Evolutionary conservation across 345 rosid species (phyloP).

Genomic region (Angophora floribunda): DNA sequence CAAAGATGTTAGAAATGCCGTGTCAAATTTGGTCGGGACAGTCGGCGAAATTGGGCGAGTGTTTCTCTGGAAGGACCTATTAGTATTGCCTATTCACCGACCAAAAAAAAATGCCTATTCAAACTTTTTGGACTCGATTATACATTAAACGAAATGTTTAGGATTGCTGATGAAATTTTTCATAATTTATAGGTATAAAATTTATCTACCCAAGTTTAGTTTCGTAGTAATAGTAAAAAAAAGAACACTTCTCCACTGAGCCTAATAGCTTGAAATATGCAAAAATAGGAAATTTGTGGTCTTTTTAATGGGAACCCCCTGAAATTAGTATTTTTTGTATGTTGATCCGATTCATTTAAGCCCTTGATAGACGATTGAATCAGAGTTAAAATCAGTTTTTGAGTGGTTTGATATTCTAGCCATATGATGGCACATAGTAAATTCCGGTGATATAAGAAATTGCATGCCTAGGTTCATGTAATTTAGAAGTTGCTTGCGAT

Average conservation of each 20-base stretch:
- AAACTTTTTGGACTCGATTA: neutral
- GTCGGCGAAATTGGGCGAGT: neutral
- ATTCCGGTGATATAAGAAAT: too few species aligned
- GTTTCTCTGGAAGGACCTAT: neutral
- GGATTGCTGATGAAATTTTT: neutral
- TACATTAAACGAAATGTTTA: neutral
- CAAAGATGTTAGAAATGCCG: fast-evolving
- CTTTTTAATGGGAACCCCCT: neutral
- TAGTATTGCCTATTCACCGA: too few species aligned
- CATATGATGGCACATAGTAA: too few species aligned
- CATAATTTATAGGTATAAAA: neutral
- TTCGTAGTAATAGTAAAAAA: neutral
- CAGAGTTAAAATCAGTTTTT: too few species aligned
- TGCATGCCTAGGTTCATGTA: too few species aligned
- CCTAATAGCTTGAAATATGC: neutral
- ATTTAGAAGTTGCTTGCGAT: too few species aligned
- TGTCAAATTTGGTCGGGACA: neutral
- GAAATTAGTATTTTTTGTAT: neutral
- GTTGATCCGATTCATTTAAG: neutral
- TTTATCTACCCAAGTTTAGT: neutral
- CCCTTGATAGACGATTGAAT: too few species aligned
- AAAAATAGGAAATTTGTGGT: neutral
- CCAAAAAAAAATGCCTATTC: too few species aligned
- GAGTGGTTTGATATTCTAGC: too few species aligned
- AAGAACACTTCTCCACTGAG: neutral